Percentiles rank a stretch among this genome's conserved stretches.
Conservation (phyloP, 345 rosid species). For the Arabidopsis arenosa region DNA sequence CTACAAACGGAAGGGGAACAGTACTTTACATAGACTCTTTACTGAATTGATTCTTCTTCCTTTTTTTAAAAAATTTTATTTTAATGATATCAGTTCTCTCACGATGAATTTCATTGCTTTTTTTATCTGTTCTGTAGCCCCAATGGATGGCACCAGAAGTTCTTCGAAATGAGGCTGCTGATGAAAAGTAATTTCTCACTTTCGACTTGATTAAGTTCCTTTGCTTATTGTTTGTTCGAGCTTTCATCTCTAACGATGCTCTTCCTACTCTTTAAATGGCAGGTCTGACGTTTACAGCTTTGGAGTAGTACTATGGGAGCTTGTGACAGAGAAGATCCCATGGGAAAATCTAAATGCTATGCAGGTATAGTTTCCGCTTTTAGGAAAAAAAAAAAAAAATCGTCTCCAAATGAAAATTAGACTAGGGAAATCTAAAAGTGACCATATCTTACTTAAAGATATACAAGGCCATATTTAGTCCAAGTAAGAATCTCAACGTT, state of each 20-base stretch:
- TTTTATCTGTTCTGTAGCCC: slow-evolving; percentile 61
- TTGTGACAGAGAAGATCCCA: slow-evolving; percentile 92
- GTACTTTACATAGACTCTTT: slow-evolving; percentile 46
- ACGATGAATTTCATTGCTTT: slow-evolving; percentile 13
- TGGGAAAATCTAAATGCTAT: slow-evolving; percentile 95
- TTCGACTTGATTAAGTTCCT: slow-evolving; percentile 22
- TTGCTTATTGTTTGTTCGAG: slow-evolving; percentile 8
- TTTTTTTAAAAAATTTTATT: neutral
- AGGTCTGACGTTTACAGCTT: slow-evolving; percentile 95
- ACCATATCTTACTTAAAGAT: slow-evolving; percentile 2
- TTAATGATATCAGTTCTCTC: slow-evolving; percentile 14
- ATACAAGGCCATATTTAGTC: neutral
- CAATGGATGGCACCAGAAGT: slow-evolving; percentile 99
- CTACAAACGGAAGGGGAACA: slow-evolving; percentile 91
- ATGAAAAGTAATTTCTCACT: slow-evolving; percentile 71
- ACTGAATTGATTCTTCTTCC: slow-evolving; percentile 9
- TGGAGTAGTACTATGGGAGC: slow-evolving; percentile 96
- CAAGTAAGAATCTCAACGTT: neutral
- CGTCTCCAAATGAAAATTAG: neutral
- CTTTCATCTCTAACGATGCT: slow-evolving; percentile 13
- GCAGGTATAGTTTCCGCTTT: slow-evolving; percentile 66
- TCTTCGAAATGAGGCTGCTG: slow-evolving; percentile 91
- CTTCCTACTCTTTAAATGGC: slow-evolving; percentile 22
- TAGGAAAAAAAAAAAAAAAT: neutral
- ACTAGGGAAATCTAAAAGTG: neutral